A percentile compares a stretch with the other conserved stretches of the same genome.
Evolutionary conservation across 2,329 filamentous ascomycete genomes (phyloP).

Genomic region (Arthrobotrys megalospora): DNA sequence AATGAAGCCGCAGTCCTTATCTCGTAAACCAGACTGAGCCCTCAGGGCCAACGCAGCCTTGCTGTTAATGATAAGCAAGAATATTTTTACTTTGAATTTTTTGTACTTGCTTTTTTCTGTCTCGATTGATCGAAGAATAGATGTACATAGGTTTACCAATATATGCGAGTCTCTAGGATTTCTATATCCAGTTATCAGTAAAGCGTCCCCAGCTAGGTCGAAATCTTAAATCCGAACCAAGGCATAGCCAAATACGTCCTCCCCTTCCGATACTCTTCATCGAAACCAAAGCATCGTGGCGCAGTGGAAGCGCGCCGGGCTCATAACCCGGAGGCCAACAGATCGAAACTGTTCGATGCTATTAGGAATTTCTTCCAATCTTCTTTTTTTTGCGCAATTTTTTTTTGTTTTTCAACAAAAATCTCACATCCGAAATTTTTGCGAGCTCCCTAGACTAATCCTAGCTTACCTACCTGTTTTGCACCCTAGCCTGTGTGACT

Average conservation of each 20-base stretch:
- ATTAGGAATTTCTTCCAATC: constrained; percentile 38
- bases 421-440: background rate
- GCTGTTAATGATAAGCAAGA: too few species aligned
- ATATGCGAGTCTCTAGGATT: too few species aligned
- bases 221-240: background rate
- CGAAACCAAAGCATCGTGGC: constrained; percentile 65
- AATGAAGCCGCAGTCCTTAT: too few species aligned
- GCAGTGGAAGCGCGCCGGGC: constrained; percentile 67
- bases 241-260: background rate
- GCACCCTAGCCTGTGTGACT: constrained; percentile 17
- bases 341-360: constrained; percentile 67
- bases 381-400: constrained; percentile 30
- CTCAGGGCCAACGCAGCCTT: too few species aligned
- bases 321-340: constrained; percentile 68
- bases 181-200: too few species aligned
- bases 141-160: too few species aligned
- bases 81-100: too few species aligned
- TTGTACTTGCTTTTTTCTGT: too few species aligned
- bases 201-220: too few species aligned
- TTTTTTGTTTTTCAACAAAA: constrained; percentile 7
- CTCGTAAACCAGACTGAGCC: too few species aligned
- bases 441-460: background rate
- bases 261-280: background rate
- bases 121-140: too few species aligned
- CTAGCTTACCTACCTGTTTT: constrained; percentile 8